Percentiles rank a stretch among this genome's conserved stretches.
Conservation (phyloP, 495 filamentous ascomycete genomes). For the Hyaloscypha finlandica region DNA sequence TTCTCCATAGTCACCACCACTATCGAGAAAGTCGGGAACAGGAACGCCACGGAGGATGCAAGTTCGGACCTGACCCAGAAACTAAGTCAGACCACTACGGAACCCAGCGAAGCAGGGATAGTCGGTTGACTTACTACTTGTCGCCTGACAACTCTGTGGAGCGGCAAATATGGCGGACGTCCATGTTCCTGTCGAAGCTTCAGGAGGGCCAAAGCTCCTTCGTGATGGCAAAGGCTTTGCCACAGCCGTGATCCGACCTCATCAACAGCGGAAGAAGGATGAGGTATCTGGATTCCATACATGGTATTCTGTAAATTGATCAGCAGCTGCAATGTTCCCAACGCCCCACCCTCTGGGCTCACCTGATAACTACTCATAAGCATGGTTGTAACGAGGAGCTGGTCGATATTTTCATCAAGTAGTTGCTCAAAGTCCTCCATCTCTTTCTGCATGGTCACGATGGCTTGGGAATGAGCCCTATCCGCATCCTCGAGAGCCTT, state of each 20-base stretch:
- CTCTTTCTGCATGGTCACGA: slow-evolving; percentile 15
- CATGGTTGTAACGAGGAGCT: slow-evolving; percentile 36
- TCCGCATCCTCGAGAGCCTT: slow-evolving; percentile 26
- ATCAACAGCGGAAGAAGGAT: slow-evolving; percentile 11
- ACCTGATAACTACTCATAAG: slow-evolving; percentile 38
- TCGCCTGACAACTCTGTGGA: slow-evolving; percentile 34
- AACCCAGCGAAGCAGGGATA: too few relatives aligned
- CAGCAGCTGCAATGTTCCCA: not conserved
- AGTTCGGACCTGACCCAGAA: slow-evolving; percentile 23
- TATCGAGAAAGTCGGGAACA: slow-evolving; percentile 30
- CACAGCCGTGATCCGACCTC: slow-evolving; percentile 29
- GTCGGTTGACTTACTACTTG: not conserved
- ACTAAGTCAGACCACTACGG: too few relatives aligned
- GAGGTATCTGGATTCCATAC: slow-evolving; percentile 12
- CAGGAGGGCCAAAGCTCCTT: slow-evolving; percentile 33
- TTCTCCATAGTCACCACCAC: slow-evolving; percentile 28
- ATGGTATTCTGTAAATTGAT: slow-evolving; percentile 23
- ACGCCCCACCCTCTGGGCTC: not conserved
- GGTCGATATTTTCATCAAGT: slow-evolving; percentile 34
- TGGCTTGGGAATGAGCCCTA: slow-evolving; percentile 25
- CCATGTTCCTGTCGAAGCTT: slow-evolving; percentile 29
- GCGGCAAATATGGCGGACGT: slow-evolving; percentile 26
- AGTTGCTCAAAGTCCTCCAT: slow-evolving; percentile 7
- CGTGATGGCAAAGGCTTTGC: slow-evolving; percentile 30
- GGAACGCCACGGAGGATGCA: slow-evolving; percentile 5